Evolutionary conservation across 2,329 filamentous ascomycete species (phyloP).

Genomic region (Trichothecium sympodiale): DNA sequence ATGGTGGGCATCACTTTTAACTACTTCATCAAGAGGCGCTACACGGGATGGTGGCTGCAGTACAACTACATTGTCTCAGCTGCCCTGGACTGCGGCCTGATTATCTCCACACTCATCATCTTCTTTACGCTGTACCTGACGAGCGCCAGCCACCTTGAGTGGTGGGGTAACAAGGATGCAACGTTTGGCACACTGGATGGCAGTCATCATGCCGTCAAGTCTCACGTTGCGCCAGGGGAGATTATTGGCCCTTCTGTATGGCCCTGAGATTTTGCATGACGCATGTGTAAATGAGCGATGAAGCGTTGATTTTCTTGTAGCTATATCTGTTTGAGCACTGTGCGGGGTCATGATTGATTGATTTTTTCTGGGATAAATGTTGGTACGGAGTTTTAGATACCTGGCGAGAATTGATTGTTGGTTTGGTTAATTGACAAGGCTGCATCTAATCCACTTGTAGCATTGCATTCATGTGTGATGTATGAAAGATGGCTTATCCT

Average conservation of each 20-base stretch:
- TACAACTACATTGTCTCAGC: slow-evolving; percentile 70
- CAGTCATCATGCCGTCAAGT: slow-evolving; percentile 29
- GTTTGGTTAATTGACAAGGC: no score
- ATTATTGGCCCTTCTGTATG: slow-evolving; percentile 41
- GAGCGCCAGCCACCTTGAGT: slow-evolving; percentile 39
- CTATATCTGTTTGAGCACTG: not conserved
- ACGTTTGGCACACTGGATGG: slow-evolving; percentile 34
- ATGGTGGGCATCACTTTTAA: slow-evolving; percentile 58
- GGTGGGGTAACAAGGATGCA: slow-evolving; percentile 49
- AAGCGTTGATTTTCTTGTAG: slow-evolving; percentile 1
- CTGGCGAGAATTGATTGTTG: slow-evolving; percentile 12
- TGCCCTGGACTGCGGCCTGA: slow-evolving; percentile 57
- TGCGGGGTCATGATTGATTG: not conserved
- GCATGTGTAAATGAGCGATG: slow-evolving; percentile 1
- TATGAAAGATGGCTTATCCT: no score
- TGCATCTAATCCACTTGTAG: no score
- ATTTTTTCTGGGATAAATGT: not conserved
- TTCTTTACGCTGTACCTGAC: slow-evolving; percentile 59
- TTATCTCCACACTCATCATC: slow-evolving; percentile 55
- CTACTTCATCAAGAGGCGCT: slow-evolving; percentile 52
- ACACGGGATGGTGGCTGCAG: slow-evolving; percentile 63
- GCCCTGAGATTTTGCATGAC: slow-evolving; percentile 19
- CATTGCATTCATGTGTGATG: no score
- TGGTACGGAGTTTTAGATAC: slow-evolving; percentile 11
- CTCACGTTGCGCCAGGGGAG: slow-evolving; percentile 27